These are phyloP conservation scores for Rhizopogon vinicolor DNA, from an alignment of 768 basidiomycete genomes.

Conservation along the genomic window DNA sequence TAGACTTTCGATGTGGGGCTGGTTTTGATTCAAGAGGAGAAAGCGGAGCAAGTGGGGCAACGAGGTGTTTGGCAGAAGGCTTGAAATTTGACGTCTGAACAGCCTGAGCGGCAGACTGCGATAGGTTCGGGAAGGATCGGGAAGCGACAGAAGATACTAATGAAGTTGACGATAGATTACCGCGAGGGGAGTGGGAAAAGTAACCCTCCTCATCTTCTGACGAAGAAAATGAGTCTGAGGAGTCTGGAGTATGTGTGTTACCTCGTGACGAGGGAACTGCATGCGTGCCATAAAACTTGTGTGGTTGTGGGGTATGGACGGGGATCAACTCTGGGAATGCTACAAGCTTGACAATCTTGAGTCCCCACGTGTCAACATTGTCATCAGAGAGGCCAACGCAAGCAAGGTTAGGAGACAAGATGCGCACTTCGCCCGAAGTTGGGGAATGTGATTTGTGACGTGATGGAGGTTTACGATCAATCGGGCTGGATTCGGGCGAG, in stretches of 20 bases:
- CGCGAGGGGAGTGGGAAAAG: conserved; percentile 52
- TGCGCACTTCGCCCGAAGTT: conserved; percentile 50
- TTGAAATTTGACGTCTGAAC: conserved; percentile 27
- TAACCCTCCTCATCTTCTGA: conserved; percentile 45
- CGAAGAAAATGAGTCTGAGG: conserved; percentile 22
- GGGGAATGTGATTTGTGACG: conserved; percentile 49
- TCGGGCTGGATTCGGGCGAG: conserved; percentile 4
- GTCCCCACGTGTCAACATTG: conserved; percentile 63
- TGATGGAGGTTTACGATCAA: conserved; percentile 11
- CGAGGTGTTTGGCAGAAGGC: conserved; percentile 33
- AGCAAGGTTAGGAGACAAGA: conserved; percentile 67
- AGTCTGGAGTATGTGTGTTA: conserved; percentile 13
- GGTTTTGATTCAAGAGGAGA: conserved; percentile 19
- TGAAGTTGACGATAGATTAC: conserved; percentile 30
- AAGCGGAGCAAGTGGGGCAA: conserved; percentile 29
- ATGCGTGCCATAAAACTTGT: not conserved
- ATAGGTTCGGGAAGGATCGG: conserved; percentile 40
- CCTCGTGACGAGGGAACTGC: conserved; percentile 6
- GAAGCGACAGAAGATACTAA: conserved; percentile 31
- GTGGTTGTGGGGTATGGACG: conserved; percentile 2
- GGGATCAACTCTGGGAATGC: conserved; percentile 72
- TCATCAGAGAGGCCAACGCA: conserved; percentile 75
- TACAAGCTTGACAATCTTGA: conserved; percentile 74
- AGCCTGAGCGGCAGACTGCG: conserved; percentile 18
- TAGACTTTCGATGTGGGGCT: conserved; percentile 6